Percentiles rank a stretch among this genome's conserved stretches.
Evolutionary conservation across 805 yeast genomes (phyloP).

Genomic region (Candida oleophila): DNA sequence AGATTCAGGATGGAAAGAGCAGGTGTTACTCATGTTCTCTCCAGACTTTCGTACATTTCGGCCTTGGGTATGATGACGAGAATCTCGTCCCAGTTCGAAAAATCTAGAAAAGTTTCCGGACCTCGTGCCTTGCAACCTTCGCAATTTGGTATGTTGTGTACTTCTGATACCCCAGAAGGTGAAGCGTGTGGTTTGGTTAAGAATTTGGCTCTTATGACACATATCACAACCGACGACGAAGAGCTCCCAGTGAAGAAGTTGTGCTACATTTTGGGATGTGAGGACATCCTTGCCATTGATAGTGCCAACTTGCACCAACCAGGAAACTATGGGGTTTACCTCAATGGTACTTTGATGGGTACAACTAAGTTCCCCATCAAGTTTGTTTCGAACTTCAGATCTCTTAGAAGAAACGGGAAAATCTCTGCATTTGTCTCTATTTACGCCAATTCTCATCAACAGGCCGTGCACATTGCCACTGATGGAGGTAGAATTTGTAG

Average conservation of each 20-base stretch:
- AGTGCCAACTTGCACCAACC: slow-evolving; percentile 75
- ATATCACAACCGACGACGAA: slow-evolving; percentile 97
- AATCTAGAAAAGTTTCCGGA: slow-evolving; percentile 95
- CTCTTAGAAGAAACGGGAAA: slow-evolving; percentile 77
- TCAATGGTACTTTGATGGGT: slow-evolving; percentile 94
- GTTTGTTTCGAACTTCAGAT: slow-evolving; percentile 78
- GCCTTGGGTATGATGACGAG: slow-evolving; percentile 99
- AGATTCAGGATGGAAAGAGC: slow-evolving; percentile 99
- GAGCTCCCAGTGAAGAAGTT: slow-evolving; percentile 80
- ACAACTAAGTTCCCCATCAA: slow-evolving; percentile 82
- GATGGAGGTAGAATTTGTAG: slow-evolving; percentile 99
- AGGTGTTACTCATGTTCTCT: slow-evolving; percentile 95
- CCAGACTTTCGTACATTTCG: slow-evolving; percentile 86
- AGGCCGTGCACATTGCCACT: slow-evolving; percentile 95
- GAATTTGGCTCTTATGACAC: slow-evolving; percentile 96
- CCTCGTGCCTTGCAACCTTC: slow-evolving; percentile 99
- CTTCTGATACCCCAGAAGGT: slow-evolving; percentile 99
- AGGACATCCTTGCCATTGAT: slow-evolving; percentile 76
- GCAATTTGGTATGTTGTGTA: slow-evolving; percentile 98
- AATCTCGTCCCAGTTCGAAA: slow-evolving; percentile 97
- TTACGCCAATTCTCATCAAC: slow-evolving; percentile 84
- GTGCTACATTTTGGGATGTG: slow-evolving; percentile 85
- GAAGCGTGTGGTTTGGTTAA: slow-evolving; percentile 99
- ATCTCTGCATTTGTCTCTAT: slow-evolving; percentile 90
- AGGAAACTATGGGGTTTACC: slow-evolving; percentile 80